Base-by-base conservation (phyloP, 75 land plant genomes). In the Selaginella moellendorffii region DNA sequence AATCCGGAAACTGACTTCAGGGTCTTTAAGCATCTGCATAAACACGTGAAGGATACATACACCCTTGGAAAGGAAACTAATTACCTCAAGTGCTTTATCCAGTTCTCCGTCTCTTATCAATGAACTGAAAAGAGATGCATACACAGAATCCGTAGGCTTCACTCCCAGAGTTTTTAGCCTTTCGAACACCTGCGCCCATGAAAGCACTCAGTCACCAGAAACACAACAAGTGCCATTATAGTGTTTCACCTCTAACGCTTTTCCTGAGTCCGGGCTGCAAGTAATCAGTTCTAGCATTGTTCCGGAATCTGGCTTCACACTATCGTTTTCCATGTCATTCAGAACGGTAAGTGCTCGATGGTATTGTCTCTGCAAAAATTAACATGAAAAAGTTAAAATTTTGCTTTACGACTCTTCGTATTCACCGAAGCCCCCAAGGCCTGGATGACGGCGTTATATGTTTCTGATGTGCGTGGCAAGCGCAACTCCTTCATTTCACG, bases 361-460 rank as follows among this genome's bases (percentile, higher is more conserved):
- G n/a, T 8, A 25, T 56, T 56, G 59, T n/a, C n/a, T 56, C 59
- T 56, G 59, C 18, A 46, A 18, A 10, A 10, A 46, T 10, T 10
- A 18, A 46, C 10, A 46, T 46, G 14, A 46, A 46, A 46, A 46
- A 18, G 18, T 46, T 46, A 46, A 46, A 18, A 18, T 18, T 18
- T 10, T 10, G 51, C 10, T 10, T 10, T 46, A 18, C 51, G 18
- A 46, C 18, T 10, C 51, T 18, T 46, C 18, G 18, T 46, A 46
- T 10, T 46, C 10, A 56, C 59, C 8, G 24, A 8, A 21, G 8
- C n/a, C 23, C 59, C 59, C 21, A 56, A 56, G n/a, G 59, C 59
- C 59, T 56, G 59, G n/a, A 56, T 56, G n/a, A 56, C 24, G 9
- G 59, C 59, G n/a, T 56, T 56, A 25, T 56, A 56, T 56, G 59